These are phyloP conservation scores for Backusella parvicylindrica DNA, from an alignment of 192 early-diverging fungal species.

Conservation along the genomic window DNA sequence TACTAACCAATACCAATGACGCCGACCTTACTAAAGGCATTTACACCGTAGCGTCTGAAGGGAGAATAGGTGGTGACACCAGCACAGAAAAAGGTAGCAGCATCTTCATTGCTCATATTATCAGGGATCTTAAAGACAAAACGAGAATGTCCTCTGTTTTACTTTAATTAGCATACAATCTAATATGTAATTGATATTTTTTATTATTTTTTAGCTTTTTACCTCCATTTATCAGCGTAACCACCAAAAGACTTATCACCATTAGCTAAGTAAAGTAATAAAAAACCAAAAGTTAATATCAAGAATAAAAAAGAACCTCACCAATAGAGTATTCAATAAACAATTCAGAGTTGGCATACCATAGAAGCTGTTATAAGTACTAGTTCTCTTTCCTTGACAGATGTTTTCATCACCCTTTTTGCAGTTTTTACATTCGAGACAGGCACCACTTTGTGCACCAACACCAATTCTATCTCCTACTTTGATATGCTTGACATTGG, in stretches of 20 bases:
- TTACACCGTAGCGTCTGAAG: conserved; percentile 42
- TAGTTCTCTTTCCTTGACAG: conserved; percentile 46
- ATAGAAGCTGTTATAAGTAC: conserved; percentile 40
- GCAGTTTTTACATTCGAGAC: conserved; percentile 43
- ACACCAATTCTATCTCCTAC: conserved; percentile 50
- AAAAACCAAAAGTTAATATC: no score
- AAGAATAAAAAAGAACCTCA: no score
- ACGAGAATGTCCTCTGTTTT: conserved; percentile 49
- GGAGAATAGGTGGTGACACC: conserved; percentile 56
- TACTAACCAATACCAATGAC: conserved; percentile 64
- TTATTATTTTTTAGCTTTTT: no score
- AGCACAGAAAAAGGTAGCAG: conserved; percentile 79
- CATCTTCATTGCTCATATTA: conserved; percentile 47
- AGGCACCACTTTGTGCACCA: conserved; percentile 63
- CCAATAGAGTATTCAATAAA: no score
- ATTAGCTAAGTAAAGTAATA: no score
- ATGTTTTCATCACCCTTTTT: conserved; percentile 38
- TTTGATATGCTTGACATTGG: conserved; percentile 33
- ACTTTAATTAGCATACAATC: no score
- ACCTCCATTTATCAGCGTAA: conserved; percentile 46
- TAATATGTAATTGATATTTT: no score
- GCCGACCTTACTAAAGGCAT: conserved; percentile 48
- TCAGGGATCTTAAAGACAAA: conserved; percentile 67
- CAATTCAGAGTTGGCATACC: no score
- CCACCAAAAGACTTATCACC: conserved; percentile 48